Base-by-base conservation (phyloP, 345 rosid genomes). In the Gossypium arboreum region DNA sequence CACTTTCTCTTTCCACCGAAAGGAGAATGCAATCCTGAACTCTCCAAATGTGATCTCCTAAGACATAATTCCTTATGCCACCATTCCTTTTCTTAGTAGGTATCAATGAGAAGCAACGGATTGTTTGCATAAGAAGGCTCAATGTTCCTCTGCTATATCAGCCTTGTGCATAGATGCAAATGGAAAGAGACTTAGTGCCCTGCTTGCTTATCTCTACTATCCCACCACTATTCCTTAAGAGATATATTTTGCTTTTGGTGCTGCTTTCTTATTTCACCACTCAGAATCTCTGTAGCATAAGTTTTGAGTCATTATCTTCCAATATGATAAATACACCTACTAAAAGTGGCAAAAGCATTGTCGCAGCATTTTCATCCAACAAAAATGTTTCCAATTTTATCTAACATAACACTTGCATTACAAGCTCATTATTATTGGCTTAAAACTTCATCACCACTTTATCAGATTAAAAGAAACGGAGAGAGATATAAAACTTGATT, bases 11-110 rank as follows among this genome's bases (percentile, higher is more conserved):
- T 20, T 92, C 88, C 81, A 86, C 94, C 72, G 88, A 75, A 55
- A 86, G 86, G 75, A 90, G 85, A 73, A 90, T 84, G 81, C 90
- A 86, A 62, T 92, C 89, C 75, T 84, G 89, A 43, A 76, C 85
- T 56, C 83, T 82, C 66, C 94, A 92, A 80, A 90, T 81, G 72
- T 51, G 8, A 41, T 85, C 85, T 79, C 80, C 80, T 47, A 78
- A 74, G 27, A 48, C n/a, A 67, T 7, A 79, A 73, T 76, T 82
- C 77, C 85, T 81, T 45, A 86, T 66, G 51, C 82, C 85, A 13
- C 79, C 84, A 73, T 82, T 82, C 73, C 67, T 90, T 11, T 76
- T 85, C 77, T 84, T 88, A 34, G 79, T 82, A 73, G 90, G 75
- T 52, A 86, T 81, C n/a, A 65, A 90, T 90, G 60, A 74, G 81